Evolutionary conservation across 2,329 filamentous ascomycete genomes (phyloP).

Genomic region (Aspergillus proliferans): DNA sequence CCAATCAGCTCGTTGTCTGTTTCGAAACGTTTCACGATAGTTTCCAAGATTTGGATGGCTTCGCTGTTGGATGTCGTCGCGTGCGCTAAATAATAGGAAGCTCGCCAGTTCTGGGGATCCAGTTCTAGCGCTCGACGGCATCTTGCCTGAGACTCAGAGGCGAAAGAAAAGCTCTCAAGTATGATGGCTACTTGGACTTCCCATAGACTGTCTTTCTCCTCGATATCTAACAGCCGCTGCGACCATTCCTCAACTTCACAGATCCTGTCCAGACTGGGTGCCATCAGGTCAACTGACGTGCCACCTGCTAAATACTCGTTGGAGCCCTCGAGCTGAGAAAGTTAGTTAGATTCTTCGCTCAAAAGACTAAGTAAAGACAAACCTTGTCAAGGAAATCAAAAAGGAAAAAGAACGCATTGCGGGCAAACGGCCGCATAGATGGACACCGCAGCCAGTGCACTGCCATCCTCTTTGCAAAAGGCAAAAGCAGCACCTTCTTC

Average conservation of each 20-base stretch:
- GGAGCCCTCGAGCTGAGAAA: not conserved
- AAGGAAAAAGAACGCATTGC: slow-evolving; percentile 11
- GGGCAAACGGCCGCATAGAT: slow-evolving; percentile 4
- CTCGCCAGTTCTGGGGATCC: slow-evolving; percentile 16
- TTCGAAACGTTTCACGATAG: slow-evolving; percentile 2
- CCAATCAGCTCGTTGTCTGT: slow-evolving; percentile 8
- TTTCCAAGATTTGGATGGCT: slow-evolving; percentile 9
- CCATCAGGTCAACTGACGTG: not conserved
- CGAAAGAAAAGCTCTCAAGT: slow-evolving; percentile 8
- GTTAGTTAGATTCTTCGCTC: not conserved
- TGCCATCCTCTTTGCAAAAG: slow-evolving; percentile 17
- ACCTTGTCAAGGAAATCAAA: slow-evolving; percentile 9
- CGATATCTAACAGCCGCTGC: slow-evolving; percentile 1
- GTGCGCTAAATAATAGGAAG: slow-evolving; percentile 14
- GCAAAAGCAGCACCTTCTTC: slow-evolving; percentile 14
- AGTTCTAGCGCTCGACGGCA: slow-evolving; percentile 14
- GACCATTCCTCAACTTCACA: slow-evolving; percentile 10
- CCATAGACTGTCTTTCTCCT: slow-evolving; percentile 10
- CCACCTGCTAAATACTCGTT: not conserved
- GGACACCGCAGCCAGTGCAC: slow-evolving; percentile 14
- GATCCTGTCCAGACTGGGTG: slow-evolving; percentile 5
- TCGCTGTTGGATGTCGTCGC: slow-evolving; percentile 10
- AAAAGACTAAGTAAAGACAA: not conserved
- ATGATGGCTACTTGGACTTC: slow-evolving; percentile 18
- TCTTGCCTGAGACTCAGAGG: slow-evolving; percentile 12